Percentiles rank a stretch among this genome's conserved stretches.
Conservation (phyloP, 345 rosid species). For the Linum lewisii region DNA sequence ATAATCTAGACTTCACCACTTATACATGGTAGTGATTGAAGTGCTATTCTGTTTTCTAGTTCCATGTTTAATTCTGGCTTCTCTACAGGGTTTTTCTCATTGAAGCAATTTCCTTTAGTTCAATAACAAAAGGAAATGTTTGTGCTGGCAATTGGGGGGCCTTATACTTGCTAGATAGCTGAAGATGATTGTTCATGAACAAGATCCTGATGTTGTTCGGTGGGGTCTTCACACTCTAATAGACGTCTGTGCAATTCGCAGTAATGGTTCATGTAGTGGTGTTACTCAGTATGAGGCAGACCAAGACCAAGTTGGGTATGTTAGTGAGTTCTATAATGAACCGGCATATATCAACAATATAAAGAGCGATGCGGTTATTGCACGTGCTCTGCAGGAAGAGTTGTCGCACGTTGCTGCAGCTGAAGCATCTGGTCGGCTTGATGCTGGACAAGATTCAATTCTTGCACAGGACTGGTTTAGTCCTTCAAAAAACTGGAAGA, state of each 20-base stretch:
- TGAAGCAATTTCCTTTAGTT: neutral
- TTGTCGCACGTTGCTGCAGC: conserved; percentile 48
- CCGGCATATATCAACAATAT: conserved; percentile 21
- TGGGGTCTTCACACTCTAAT: conserved; percentile 67
- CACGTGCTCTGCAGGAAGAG: conserved; percentile 67
- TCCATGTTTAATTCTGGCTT: neutral
- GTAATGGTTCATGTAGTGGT: conserved; percentile 38
- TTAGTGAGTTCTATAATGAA: conserved; percentile 45
- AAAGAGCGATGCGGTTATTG: conserved; percentile 73
- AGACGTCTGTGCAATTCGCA: conserved; percentile 46
- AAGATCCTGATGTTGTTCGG: conserved; percentile 64
- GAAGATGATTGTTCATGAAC: conserved; percentile 29
- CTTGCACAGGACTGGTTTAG: conserved; percentile 55
- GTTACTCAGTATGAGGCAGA: conserved; percentile 42
- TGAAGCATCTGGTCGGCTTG: conserved; percentile 34
- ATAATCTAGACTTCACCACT: neutral
- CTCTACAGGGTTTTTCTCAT: neutral
- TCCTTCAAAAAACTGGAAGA: conserved; percentile 17
- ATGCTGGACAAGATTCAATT: conserved; percentile 36
- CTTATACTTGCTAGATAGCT: neutral
- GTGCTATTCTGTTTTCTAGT: neutral
- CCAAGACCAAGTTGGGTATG: conserved; percentile 34
- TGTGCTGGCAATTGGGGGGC: neutral
- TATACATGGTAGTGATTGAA: neutral
- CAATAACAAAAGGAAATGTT: neutral